Evolutionary conservation across 2,329 filamentous ascomycete genomes (phyloP).

Genomic region (Ceratocystis destructans): DNA sequence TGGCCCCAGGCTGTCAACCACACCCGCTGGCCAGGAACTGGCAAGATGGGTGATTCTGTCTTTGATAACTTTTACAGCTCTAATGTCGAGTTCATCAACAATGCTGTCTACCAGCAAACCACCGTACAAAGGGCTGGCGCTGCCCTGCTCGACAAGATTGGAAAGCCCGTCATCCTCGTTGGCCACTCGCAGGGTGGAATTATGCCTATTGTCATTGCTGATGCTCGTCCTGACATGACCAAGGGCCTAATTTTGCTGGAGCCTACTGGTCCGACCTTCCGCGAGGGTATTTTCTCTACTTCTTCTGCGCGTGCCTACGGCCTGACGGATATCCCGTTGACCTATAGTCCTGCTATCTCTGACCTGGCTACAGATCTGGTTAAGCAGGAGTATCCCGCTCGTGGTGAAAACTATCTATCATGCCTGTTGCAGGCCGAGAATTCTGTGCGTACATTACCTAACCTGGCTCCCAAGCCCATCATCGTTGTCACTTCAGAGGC

Average conservation of each 20-base stretch:
- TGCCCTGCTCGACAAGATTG: constrained; percentile 32
- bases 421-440: constrained; percentile 27
- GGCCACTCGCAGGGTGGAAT: constrained; percentile 36
- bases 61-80: constrained; percentile 33
- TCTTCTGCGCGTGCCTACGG: constrained; percentile 30
- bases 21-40: constrained; percentile 33
- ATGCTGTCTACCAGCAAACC: constrained; percentile 27
- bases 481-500: constrained; percentile 32
- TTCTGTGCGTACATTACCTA: constrained; percentile 26
- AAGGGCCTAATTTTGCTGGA: constrained; percentile 33
- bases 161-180: constrained; percentile 27
- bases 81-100: constrained; percentile 28
- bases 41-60: constrained; percentile 28
- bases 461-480: constrained; percentile 27
- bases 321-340: constrained; percentile 35
- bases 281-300: constrained; percentile 29
- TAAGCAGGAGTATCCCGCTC: constrained; percentile 23
- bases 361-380: constrained; percentile 28
- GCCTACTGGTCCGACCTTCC: constrained; percentile 36
- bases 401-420: constrained; percentile 21
- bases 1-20: constrained; percentile 31
- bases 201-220: constrained; percentile 30
- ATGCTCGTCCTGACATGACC: constrained; percentile 31
- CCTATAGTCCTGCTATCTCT: constrained; percentile 32
- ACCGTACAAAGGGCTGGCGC: constrained; percentile 29